Conservation (phyloP, 1,284 basidiomycete species). For the Ceratobasidium sp. region DNA sequence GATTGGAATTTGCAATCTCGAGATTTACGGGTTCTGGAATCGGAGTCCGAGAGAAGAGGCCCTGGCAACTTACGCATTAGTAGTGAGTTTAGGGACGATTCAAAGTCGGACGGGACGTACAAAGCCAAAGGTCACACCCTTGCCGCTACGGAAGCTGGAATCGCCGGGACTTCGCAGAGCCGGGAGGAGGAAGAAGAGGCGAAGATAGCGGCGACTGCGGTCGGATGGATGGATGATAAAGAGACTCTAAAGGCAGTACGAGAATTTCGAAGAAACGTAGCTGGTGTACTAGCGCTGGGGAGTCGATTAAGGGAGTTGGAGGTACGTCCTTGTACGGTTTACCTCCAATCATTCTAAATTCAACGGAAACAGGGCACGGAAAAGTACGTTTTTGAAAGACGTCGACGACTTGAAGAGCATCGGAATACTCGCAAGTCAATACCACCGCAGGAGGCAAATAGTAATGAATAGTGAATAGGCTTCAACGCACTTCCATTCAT, state of each 20-base stretch:
- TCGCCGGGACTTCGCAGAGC: constrained; percentile 18
- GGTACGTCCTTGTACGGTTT: constrained; percentile 18
- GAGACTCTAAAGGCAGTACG: constrained; percentile 41
- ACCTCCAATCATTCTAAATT: not conserved
- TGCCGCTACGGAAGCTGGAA: constrained; percentile 6
- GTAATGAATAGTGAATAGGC: too few relatives aligned
- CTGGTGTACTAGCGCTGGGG: constrained; percentile 38
- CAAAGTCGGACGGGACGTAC: not conserved
- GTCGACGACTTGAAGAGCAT: too few relatives aligned
- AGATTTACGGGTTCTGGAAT: constrained; percentile 42
- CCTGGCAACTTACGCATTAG: not conserved
- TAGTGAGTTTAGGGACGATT: not conserved
- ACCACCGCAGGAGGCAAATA: too few relatives aligned
- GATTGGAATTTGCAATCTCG: constrained; percentile 48
- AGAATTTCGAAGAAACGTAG: constrained; percentile 41
- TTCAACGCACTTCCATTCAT: too few relatives aligned
- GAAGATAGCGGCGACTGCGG: constrained; percentile 30
- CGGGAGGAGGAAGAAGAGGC: constrained; percentile 42
- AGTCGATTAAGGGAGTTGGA: constrained; percentile 41
- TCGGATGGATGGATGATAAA: constrained; percentile 40
- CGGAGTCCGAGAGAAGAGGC: constrained; percentile 12
- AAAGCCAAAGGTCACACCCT: not conserved
- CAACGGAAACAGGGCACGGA: constrained; percentile 5
- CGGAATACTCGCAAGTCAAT: too few relatives aligned
- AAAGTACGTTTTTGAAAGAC: constrained; percentile 40